phyloP scores from a whole-genome alignment of 805 yeast genomes.

The Lachancea sp. region DNA sequence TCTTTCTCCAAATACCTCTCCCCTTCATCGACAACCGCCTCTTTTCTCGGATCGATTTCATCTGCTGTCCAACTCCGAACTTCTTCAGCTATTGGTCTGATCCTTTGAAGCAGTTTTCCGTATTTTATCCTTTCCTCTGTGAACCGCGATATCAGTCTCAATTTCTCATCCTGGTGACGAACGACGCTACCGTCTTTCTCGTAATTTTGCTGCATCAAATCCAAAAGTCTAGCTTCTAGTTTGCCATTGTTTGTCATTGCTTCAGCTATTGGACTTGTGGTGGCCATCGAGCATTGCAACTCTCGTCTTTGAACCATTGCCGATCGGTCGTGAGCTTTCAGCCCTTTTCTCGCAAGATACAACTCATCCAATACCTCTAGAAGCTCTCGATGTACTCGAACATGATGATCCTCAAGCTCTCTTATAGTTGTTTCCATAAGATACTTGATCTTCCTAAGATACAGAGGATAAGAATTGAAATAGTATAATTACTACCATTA shows the following conservation, averaged over 20 bases:
- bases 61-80: not conserved
- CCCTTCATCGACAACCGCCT: not conserved
- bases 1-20: not conserved
- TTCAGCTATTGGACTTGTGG: constrained; percentile 4
- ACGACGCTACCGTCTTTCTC: constrained; percentile 14
- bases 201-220: constrained; percentile 16
- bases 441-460: not conserved
- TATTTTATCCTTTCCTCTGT: not conserved
- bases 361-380: constrained; percentile 32
- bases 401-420: constrained; percentile 28
- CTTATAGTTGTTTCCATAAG: constrained; percentile 8
- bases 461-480: not conserved
- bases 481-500: too few relatives aligned
- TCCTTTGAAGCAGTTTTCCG: not conserved
- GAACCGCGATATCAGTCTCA: not conserved
- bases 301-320: constrained; percentile 5
- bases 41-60: not conserved
- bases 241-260: constrained; percentile 2
- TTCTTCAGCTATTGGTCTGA: not conserved
- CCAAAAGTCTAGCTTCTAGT: constrained; percentile 4
- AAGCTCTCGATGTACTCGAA: constrained; percentile 29
- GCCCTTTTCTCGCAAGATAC: constrained; percentile 16
- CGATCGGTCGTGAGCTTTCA: constrained; percentile 3
- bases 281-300: constrained; percentile 7
- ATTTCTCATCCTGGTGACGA: constrained; percentile 3